phyloP scores from a whole-genome alignment of 2,329 filamentous ascomycete species.

The Talaromyces verruculosus region DNA sequence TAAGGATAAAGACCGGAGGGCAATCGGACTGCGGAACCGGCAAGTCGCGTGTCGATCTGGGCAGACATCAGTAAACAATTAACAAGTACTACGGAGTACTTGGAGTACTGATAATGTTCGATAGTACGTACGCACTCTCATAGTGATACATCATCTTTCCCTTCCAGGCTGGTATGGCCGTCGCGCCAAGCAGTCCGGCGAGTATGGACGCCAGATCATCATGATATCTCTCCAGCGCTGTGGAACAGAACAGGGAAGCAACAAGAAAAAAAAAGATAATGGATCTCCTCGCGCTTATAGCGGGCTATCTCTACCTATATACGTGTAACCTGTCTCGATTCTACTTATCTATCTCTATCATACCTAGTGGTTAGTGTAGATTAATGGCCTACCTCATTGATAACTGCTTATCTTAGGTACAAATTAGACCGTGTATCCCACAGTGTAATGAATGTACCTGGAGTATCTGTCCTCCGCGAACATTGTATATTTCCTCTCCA shows the following conservation, averaged over 20 bases:
- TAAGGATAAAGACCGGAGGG: constrained; percentile 15
- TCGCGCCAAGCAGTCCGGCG: constrained; percentile 2
- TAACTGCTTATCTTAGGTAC: neutral
- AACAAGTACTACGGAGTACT: neutral
- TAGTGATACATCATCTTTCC: neutral
- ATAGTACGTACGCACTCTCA: neutral
- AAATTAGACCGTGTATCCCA: neutral
- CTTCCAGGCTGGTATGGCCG: neutral
- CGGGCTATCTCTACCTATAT: constrained; percentile 13
- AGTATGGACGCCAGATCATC: neutral
- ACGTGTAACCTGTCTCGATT: neutral
- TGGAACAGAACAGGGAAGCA: neutral
- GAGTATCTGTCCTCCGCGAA: neutral
- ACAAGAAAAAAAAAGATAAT: neutral
- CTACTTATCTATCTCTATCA: neutral
- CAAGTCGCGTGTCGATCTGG: constrained; percentile 13
- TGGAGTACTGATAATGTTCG: neutral
- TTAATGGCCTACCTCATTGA: neutral
- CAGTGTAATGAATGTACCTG: neutral
- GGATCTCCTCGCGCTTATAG: constrained; percentile 10
- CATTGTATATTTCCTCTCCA: neutral
- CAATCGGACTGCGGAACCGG: constrained; percentile 19
- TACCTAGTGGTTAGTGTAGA: neutral
- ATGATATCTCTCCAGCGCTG: neutral
- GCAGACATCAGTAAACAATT: neutral